A percentile compares a stretch with the other conserved stretches of the same genome.
Conservation (phyloP, 768 basidiomycete species). For the Lentinula boryana region DNA sequence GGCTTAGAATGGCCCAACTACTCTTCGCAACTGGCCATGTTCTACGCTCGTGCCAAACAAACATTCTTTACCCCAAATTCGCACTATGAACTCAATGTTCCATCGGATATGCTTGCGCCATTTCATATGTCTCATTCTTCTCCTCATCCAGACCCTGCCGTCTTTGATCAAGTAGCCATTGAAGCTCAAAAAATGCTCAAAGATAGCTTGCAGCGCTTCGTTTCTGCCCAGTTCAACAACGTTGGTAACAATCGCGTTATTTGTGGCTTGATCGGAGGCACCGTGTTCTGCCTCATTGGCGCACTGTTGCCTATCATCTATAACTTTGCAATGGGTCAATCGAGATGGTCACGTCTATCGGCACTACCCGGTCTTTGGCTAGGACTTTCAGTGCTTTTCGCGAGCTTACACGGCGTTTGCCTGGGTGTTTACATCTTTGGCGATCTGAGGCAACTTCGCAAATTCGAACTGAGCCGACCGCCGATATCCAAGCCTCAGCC, state of each 20-base stretch:
- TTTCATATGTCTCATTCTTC: slow-evolving; percentile 39
- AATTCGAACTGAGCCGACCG: slow-evolving; percentile 71
- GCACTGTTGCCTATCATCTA: slow-evolving; percentile 41
- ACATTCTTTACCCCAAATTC: slow-evolving; percentile 75
- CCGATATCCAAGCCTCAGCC: slow-evolving; percentile 48
- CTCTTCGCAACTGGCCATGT: slow-evolving; percentile 58
- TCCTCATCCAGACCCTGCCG: slow-evolving; percentile 58
- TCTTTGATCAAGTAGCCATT: slow-evolving; percentile 54
- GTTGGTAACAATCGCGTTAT: slow-evolving; percentile 66
- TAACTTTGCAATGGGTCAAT: slow-evolving; percentile 39
- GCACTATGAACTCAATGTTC: slow-evolving; percentile 65
- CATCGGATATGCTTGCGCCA: slow-evolving; percentile 58
- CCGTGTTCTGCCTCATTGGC: slow-evolving; percentile 39
- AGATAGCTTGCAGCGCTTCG: slow-evolving; percentile 60
- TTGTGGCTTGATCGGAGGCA: slow-evolving; percentile 65
- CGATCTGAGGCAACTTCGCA: slow-evolving; percentile 70
- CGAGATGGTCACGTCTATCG: slow-evolving; percentile 52
- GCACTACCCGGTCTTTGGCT: slow-evolving; percentile 69
- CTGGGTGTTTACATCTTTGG: slow-evolving; percentile 77
- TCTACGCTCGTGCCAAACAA: slow-evolving; percentile 74
- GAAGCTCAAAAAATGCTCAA: slow-evolving; percentile 56
- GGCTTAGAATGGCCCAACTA: slow-evolving; percentile 34
- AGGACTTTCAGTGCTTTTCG: slow-evolving; percentile 54
- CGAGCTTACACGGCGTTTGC: slow-evolving; percentile 69
- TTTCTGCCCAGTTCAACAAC: slow-evolving; percentile 61